A percentile compares a stretch with the other conserved stretches of the same genome.
Conservation (phyloP, 1,139 yeast genomes). For the Eremothecium cymbalariae region DNA sequence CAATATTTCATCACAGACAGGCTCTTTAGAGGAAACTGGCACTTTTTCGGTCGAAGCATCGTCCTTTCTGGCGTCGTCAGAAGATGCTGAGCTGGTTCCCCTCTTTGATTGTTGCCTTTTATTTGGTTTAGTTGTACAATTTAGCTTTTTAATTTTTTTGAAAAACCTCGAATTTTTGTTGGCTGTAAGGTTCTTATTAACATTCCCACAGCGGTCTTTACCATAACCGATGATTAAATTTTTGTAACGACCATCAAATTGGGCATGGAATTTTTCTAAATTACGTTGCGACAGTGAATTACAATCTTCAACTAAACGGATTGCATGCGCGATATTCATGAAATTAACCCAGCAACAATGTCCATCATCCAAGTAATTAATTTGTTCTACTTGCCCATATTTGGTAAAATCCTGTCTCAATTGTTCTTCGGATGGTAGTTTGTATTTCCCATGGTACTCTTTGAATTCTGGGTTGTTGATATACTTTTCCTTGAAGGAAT, state of each 20-base stretch:
- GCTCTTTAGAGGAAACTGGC: neutral
- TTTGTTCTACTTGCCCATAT: constrained; percentile 77
- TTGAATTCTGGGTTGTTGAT: constrained; percentile 28
- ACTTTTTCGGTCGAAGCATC: neutral
- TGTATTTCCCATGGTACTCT: constrained; percentile 21
- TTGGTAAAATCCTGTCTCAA: constrained; percentile 57
- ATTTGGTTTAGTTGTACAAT: constrained; percentile 21
- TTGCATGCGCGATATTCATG: constrained; percentile 67
- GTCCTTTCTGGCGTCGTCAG: neutral
- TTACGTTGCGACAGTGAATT: constrained; percentile 30
- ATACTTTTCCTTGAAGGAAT: constrained; percentile 32
- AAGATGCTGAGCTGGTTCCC: neutral
- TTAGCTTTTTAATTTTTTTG: constrained; percentile 39
- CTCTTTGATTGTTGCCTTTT: constrained; percentile 11
- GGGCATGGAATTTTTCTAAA: constrained; percentile 30
- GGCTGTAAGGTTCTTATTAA: constrained; percentile 32
- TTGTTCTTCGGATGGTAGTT: constrained; percentile 42
- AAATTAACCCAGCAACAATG: constrained; percentile 78
- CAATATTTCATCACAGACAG: neutral
- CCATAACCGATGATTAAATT: constrained; percentile 64
- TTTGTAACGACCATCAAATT: constrained; percentile 43
- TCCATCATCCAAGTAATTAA: constrained; percentile 63
- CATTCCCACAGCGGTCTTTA: constrained; percentile 77
- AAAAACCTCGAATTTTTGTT: constrained; percentile 27
- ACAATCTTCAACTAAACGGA: constrained; percentile 63